phyloP scores from a whole-genome alignment of 164 flowering plant species.

The Nelumbo lutea region DNA sequence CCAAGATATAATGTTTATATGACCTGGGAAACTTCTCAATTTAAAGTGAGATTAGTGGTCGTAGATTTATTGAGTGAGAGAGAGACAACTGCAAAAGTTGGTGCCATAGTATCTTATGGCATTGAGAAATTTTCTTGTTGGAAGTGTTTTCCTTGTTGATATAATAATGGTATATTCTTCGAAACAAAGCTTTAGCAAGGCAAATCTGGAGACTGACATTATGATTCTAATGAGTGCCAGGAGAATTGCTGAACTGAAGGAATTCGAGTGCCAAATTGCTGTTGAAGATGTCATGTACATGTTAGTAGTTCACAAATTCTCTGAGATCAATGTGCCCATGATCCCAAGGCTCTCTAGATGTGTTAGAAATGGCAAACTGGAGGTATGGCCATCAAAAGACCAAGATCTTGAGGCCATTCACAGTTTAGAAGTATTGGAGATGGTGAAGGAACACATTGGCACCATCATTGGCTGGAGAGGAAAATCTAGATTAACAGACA shows the following conservation, averaged over 20 bases:
- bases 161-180: background rate
- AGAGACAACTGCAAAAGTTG: background rate
- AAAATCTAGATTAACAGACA: conserved; percentile 45
- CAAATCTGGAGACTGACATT: background rate
- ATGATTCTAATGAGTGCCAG: conserved; percentile 30
- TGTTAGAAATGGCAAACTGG: conserved; percentile 56
- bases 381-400: conserved; percentile 66
- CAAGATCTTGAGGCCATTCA: conserved; percentile 74
- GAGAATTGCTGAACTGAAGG: conserved; percentile 80
- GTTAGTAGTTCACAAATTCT: conserved; percentile 60
- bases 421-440: conserved; percentile 51
- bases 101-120: background rate
- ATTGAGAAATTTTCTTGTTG: background rate
- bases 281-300: conserved; percentile 82
- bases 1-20: background rate
- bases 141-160: background rate
- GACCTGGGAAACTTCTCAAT: background rate
- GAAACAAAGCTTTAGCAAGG: background rate
- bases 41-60: no score
- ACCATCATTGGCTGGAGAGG: conserved; percentile 54
- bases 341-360: conserved; percentile 71
- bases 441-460: conserved; percentile 65
- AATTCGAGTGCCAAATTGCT: conserved; percentile 47
- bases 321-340: conserved; percentile 62
- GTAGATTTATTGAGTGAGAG: no score